These are phyloP conservation scores for Calonectria naviculata DNA, from an alignment of 2,329 filamentous ascomycete species.

Conservation along the genomic window DNA sequence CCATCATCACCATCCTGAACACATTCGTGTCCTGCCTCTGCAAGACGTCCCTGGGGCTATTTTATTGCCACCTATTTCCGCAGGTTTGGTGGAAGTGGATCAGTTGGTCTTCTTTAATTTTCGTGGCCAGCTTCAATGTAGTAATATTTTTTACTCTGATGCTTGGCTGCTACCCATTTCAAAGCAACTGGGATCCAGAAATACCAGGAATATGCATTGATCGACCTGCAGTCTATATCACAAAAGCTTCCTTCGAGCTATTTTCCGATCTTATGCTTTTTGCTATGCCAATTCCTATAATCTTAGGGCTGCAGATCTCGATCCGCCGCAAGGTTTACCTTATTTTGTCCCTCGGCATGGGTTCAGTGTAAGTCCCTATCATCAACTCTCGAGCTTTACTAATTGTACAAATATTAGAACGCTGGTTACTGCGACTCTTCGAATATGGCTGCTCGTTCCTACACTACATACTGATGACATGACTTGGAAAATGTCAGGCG, in stretches of 20 bases:
- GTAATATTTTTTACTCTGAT: slow-evolving; percentile 46
- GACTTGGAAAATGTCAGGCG: slow-evolving; percentile 26
- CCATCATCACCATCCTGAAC: slow-evolving; percentile 44
- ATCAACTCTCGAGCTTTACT: too few relatives aligned
- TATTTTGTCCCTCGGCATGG: slow-evolving; percentile 54
- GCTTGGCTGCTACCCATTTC: slow-evolving; percentile 32
- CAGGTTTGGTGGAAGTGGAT: neutral
- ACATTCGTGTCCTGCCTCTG: slow-evolving; percentile 28
- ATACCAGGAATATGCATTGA: slow-evolving; percentile 52
- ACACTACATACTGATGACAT: slow-evolving; percentile 2
- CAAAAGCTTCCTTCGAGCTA: slow-evolving; percentile 57
- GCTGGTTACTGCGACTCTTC: slow-evolving; percentile 25
- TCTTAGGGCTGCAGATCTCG: slow-evolving; percentile 55
- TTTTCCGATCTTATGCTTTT: slow-evolving; percentile 57
- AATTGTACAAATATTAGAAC: slow-evolving; percentile 6
- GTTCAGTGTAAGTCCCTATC: slow-evolving; percentile 36
- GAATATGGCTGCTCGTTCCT: slow-evolving; percentile 18
- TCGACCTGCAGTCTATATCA: slow-evolving; percentile 57
- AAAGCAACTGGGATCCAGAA: slow-evolving; percentile 37
- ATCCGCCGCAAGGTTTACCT: slow-evolving; percentile 55
- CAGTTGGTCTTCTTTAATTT: neutral
- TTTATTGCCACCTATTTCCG: neutral
- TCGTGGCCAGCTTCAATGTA: neutral
- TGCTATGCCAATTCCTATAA: slow-evolving; percentile 54
- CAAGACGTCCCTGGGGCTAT: neutral